phyloP scores from a whole-genome alignment of 371 early-diverging fungal genomes.

The Rhizomucor pusillus region DNA sequence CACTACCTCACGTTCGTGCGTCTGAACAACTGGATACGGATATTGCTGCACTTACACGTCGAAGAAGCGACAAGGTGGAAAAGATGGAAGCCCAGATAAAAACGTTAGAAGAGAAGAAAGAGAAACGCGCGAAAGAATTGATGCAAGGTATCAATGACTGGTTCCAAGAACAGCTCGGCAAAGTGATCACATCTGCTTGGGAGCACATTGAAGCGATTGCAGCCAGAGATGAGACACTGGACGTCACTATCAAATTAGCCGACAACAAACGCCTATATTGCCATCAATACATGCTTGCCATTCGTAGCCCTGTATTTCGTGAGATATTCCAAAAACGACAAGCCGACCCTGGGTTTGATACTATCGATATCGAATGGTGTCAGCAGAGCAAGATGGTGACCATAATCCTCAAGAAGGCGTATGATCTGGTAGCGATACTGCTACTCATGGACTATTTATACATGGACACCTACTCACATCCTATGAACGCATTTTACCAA shows the following conservation, averaged over 20 bases:
- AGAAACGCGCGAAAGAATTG: background rate
- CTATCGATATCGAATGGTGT: background rate
- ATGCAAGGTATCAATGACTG: background rate
- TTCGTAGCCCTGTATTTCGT: conserved; percentile 24
- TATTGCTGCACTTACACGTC: background rate
- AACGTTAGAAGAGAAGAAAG: background rate
- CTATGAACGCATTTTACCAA: conserved; percentile 28
- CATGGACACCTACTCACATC: conserved; percentile 30
- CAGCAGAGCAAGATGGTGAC: conserved; percentile 4
- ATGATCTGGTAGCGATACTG: conserved; percentile 20
- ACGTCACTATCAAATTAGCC: conserved; percentile 34
- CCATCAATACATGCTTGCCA: conserved; percentile 31
- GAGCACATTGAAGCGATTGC: conserved; percentile 6
- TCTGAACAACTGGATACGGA: conserved; percentile 2
- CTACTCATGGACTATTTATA: conserved; percentile 40
- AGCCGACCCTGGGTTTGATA: background rate
- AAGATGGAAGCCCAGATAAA: background rate
- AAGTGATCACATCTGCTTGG: conserved; percentile 18
- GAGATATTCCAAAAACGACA: conserved; percentile 3
- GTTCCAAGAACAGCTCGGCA: conserved; percentile 5
- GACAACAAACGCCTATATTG: conserved; percentile 40
- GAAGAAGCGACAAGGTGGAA: conserved; percentile 1
- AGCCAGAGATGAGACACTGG: conserved; percentile 22
- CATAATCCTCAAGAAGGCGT: conserved; percentile 15
- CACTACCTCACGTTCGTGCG: conserved; percentile 33